These are phyloP conservation scores for Neckera pumila DNA, from an alignment of 225 moss, liverwort and hornwort genomes.

Conservation along the genomic window DNA sequence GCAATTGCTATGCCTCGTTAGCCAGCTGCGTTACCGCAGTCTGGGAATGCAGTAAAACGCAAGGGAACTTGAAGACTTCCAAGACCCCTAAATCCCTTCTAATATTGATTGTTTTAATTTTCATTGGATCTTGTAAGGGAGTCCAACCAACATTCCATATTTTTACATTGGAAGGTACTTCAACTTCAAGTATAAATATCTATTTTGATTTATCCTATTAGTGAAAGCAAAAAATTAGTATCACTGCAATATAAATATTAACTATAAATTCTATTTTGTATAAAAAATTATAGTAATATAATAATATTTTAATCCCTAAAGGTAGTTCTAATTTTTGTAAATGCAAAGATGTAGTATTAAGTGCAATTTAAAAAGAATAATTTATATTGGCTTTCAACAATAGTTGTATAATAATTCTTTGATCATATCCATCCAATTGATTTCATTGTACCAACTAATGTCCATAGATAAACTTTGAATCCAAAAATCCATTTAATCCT, in stretches of 20 bases:
- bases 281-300: neutral
- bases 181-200: neutral
- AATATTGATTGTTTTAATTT: too few relatives aligned
- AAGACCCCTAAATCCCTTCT: too few relatives aligned
- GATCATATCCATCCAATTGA: neutral
- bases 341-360: neutral
- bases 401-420: neutral
- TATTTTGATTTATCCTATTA: neutral
- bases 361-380: neutral
- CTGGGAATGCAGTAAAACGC: too few relatives aligned
- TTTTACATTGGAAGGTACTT: neutral
- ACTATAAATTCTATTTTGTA: neutral
- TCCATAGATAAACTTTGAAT: neutral
- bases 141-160: neutral
- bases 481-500: neutral
- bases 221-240: neutral
- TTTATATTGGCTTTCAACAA: neutral
- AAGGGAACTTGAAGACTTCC: too few relatives aligned
- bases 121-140: neutral
- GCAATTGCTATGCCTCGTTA: too few relatives aligned
- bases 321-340: too few relatives aligned
- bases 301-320: neutral
- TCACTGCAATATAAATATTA: rapidly evolving
- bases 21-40: too few relatives aligned
- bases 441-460: neutral